phyloP scores from a whole-genome alignment of 768 basidiomycete genomes.

The Collybia sp. region DNA sequence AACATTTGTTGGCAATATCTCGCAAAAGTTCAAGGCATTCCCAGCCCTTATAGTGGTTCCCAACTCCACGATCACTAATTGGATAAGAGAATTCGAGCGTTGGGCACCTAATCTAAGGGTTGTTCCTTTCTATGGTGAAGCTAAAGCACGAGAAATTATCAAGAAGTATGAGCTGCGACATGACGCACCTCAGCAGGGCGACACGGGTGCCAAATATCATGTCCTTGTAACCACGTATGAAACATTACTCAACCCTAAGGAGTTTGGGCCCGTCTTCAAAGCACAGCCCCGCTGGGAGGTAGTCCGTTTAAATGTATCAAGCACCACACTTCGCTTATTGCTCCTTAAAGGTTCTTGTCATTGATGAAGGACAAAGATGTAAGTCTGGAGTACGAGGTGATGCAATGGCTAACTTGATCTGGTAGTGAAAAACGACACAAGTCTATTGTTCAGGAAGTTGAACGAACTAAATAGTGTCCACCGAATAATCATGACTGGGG shows the following conservation, averaged over 20 bases:
- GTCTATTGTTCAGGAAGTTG: conserved; percentile 76
- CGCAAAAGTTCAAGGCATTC: conserved; percentile 49
- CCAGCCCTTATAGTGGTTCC: conserved; percentile 93
- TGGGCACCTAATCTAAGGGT: conserved; percentile 76
- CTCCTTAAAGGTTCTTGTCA: conserved; percentile 54
- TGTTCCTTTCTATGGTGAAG: conserved; percentile 84
- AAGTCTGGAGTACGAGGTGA: conserved; percentile 27
- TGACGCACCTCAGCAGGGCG: conserved; percentile 28
- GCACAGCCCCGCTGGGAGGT: conserved; percentile 87
- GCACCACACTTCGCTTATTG: conserved; percentile 1
- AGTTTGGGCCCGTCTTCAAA: conserved; percentile 75
- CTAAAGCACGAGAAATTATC: conserved; percentile 74
- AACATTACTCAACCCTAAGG: conserved; percentile 61
- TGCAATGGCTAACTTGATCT: conserved; percentile 1
- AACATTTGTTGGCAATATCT: conserved; percentile 71
- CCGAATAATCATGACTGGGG: conserved; percentile 87
- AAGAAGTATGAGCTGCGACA: conserved; percentile 80
- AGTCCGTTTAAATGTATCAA: conserved; percentile 8
- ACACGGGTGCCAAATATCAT: conserved; percentile 68
- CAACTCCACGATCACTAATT: conserved; percentile 93
- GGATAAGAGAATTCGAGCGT: conserved; percentile 91
- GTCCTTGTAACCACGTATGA: conserved; percentile 95
- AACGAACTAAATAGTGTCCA: conserved; percentile 76
- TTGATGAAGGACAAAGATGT: conserved; percentile 93
- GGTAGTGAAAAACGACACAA: conserved; percentile 79